Percentiles rank a stretch among this genome's conserved stretches.
These are phyloP conservation scores for Lasiosphaeriaceae sp. DNA, from an alignment of 495 filamentous ascomycete species.

Conservation along the genomic window DNA sequence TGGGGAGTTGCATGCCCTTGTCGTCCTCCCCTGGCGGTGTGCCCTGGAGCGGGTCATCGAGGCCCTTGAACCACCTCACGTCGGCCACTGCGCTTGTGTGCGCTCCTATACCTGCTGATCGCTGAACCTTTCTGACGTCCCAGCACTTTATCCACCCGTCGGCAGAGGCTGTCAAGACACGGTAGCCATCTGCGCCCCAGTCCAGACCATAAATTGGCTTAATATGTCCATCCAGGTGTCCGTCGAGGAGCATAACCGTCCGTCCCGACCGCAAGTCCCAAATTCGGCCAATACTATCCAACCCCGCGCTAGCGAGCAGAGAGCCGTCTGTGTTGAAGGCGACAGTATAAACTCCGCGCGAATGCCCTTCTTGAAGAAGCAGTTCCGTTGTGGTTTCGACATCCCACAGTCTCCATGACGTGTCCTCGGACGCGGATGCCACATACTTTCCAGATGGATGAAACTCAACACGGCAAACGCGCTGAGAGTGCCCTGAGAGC, in stretches of 20 bases:
- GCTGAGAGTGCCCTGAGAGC: conserved; percentile 76
- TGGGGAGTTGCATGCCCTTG: conserved; percentile 57
- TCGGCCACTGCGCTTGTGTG: conserved; percentile 91
- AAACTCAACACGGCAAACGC: conserved; percentile 89
- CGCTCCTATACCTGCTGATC: conserved; percentile 79
- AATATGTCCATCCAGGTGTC: conserved; percentile 79
- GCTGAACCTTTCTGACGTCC: conserved; percentile 86
- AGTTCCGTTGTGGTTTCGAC: conserved; percentile 79
- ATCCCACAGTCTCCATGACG: conserved; percentile 97
- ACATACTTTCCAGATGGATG: conserved; percentile 89
- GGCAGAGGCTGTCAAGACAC: conserved; percentile 82
- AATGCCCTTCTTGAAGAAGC: conserved; percentile 90
- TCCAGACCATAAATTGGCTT: conserved; percentile 88
- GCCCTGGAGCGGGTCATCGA: conserved; percentile 58
- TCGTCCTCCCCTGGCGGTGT: conserved; percentile 56
- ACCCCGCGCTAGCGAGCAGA: conserved; percentile 79
- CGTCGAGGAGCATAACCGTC: conserved; percentile 92
- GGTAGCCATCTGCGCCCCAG: conserved; percentile 87
- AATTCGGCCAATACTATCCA: conserved; percentile 91
- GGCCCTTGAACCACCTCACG: conserved; percentile 87
- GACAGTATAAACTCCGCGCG: conserved; percentile 83
- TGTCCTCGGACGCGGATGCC: conserved; percentile 92
- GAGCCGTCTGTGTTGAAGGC: conserved; percentile 88
- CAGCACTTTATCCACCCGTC: conserved; percentile 98
- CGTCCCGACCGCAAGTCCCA: conserved; percentile 96